Conservation (phyloP, 371 early-diverging fungal genomes). For the Mortierella sp. region DNA sequence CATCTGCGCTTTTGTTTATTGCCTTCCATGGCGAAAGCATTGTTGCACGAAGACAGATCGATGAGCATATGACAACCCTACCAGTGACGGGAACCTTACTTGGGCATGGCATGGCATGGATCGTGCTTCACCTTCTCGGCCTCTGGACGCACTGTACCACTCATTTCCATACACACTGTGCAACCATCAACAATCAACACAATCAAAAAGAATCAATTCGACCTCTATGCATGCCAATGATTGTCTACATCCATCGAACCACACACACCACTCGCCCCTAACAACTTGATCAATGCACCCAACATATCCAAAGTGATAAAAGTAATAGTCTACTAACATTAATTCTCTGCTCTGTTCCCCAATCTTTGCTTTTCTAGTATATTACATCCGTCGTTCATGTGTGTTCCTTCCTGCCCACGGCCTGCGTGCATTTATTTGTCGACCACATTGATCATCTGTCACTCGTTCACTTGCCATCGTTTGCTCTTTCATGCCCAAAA, state of each 20-base stretch:
- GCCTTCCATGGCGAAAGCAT: not conserved
- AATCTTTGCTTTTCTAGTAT: slow-evolving; percentile 8
- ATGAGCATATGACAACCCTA: slow-evolving; percentile 23
- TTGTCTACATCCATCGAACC: too few relatives aligned
- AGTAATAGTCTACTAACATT: too few relatives aligned
- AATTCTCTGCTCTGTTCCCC: not conserved
- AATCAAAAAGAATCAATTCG: too few relatives aligned
- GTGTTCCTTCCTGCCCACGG: too few relatives aligned
- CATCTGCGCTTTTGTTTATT: too few relatives aligned
- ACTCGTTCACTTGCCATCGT: too few relatives aligned
- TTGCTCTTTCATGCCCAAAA: too few relatives aligned
- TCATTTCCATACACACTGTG: not conserved
- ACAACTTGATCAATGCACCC: too few relatives aligned
- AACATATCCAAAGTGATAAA: not conserved
- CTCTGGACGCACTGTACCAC: not conserved
- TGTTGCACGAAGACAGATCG: slow-evolving; percentile 27
- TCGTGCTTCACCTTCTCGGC: slow-evolving; percentile 19
- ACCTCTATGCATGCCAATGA: too few relatives aligned
- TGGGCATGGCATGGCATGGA: slow-evolving; percentile 28
- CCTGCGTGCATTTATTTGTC: too few relatives aligned
- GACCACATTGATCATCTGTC: too few relatives aligned
- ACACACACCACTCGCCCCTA: too few relatives aligned
- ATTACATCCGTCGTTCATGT: not conserved
- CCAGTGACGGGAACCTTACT: slow-evolving; percentile 31
- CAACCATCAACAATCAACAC: slow-evolving; percentile 1